A percentile compares a stretch with the other conserved stretches of the same genome.
phyloP scores from a whole-genome alignment of 495 filamentous ascomycete species.

The Aspergillus sparsus region DNA sequence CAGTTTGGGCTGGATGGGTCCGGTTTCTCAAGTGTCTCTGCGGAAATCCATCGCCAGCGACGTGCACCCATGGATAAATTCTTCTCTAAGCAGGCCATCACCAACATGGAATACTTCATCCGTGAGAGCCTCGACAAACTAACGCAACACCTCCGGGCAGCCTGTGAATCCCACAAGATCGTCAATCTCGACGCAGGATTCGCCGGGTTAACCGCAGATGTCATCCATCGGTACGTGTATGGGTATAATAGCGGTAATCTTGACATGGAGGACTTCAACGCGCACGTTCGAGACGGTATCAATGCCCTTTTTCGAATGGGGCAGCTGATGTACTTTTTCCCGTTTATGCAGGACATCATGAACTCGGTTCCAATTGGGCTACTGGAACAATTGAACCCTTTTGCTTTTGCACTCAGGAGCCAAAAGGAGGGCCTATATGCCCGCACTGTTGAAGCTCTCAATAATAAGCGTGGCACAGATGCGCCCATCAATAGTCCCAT shows the following conservation, averaged over 20 bases:
- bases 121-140: slow-evolving; percentile 24
- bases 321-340: slow-evolving; percentile 28
- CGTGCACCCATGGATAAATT: slow-evolving; percentile 28
- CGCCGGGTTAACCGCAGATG: slow-evolving; percentile 29
- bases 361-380: slow-evolving; percentile 16
- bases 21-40: slow-evolving; percentile 22
- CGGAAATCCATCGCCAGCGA: slow-evolving; percentile 28
- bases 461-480: not conserved
- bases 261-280: slow-evolving; percentile 31
- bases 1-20: slow-evolving; percentile 25
- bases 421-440: slow-evolving; percentile 21
- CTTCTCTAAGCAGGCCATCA: slow-evolving; percentile 28
- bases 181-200: slow-evolving; percentile 30
- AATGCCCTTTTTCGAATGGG: slow-evolving; percentile 21
- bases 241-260: slow-evolving; percentile 27
- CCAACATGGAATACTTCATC: slow-evolving; percentile 17
- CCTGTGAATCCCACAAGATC: slow-evolving; percentile 16
- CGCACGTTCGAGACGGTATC: slow-evolving; percentile 26
- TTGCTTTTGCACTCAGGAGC: slow-evolving; percentile 15
- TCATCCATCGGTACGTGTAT: slow-evolving; percentile 32
- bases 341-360: slow-evolving; percentile 20
- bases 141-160: slow-evolving; percentile 14
- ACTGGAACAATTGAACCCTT: slow-evolving; percentile 17
- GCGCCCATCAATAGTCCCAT: slow-evolving; percentile 7
- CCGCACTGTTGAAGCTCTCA: slow-evolving; percentile 6